phyloP scores from a whole-genome alignment of 2,329 filamentous ascomycete genomes.

The Plectosphaerella plurivora region DNA sequence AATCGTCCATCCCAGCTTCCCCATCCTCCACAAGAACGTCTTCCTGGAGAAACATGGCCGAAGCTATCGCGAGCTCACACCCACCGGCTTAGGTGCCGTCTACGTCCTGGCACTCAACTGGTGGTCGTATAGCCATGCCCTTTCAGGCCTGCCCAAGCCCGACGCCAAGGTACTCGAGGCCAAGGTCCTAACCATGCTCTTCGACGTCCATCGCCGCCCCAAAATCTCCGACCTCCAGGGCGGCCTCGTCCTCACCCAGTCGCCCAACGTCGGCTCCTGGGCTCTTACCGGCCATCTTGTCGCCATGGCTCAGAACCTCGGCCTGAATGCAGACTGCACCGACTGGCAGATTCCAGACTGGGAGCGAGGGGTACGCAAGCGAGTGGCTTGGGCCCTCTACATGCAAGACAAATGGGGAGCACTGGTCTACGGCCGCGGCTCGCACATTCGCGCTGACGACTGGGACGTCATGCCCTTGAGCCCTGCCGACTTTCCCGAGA shows the following conservation, averaged over 20 bases:
- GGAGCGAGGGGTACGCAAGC: slow-evolving; percentile 50
- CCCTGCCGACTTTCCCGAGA: slow-evolving; percentile 18
- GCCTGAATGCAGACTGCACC: slow-evolving; percentile 47
- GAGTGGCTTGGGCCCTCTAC: slow-evolving; percentile 52
- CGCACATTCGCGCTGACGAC: slow-evolving; percentile 42
- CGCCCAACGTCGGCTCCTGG: slow-evolving; percentile 25
- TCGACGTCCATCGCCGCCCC: slow-evolving; percentile 29
- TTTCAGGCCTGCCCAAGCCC: slow-evolving; percentile 35
- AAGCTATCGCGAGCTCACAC: slow-evolving; percentile 46
- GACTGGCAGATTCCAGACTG: slow-evolving; percentile 49
- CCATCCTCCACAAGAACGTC: slow-evolving; percentile 47
- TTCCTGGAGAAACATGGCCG: slow-evolving; percentile 48
- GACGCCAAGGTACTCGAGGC: slow-evolving; percentile 26
- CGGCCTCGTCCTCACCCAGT: slow-evolving; percentile 36
- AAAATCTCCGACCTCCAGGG: slow-evolving; percentile 39
- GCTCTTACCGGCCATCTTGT: slow-evolving; percentile 35
- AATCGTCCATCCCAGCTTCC: slow-evolving; percentile 47
- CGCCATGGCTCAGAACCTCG: slow-evolving; percentile 42
- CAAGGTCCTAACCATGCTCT: slow-evolving; percentile 26
- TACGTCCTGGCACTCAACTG: slow-evolving; percentile 48
- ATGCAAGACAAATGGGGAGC: slow-evolving; percentile 56
- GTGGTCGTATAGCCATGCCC: slow-evolving; percentile 42
- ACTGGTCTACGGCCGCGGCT: slow-evolving; percentile 47
- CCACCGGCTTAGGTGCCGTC: slow-evolving; percentile 44
- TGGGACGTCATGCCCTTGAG: slow-evolving; percentile 37